phyloP scores from a whole-genome alignment of 2,329 filamentous ascomycete genomes.

The Penicillium sp. region DNA sequence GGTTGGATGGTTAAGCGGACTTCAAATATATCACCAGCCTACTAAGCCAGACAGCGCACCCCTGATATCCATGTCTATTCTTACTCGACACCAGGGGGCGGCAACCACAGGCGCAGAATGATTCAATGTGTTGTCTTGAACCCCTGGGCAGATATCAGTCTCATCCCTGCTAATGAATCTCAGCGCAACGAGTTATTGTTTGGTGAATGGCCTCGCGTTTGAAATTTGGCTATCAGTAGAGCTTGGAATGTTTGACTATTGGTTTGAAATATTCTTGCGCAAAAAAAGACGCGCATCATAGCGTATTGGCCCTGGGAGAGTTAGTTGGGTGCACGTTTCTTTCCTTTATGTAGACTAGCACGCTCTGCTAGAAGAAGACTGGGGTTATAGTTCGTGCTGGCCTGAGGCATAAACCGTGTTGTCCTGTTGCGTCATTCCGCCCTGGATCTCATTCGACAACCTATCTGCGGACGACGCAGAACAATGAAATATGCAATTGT shows the following conservation, averaged over 20 bases:
- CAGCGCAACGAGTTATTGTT: neutral
- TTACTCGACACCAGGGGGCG: neutral
- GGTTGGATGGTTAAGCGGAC: too few relatives aligned
- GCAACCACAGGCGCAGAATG: neutral
- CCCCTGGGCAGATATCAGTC: neutral
- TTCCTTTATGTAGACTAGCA: neutral
- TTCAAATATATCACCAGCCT: neutral
- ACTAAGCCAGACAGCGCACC: neutral
- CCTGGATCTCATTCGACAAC: slow-evolving; percentile 5
- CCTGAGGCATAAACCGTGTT: slow-evolving; percentile 10
- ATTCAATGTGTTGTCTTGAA: neutral
- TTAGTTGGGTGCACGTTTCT: neutral
- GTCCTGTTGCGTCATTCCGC: slow-evolving; percentile 18
- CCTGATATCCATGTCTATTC: neutral
- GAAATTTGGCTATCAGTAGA: neutral
- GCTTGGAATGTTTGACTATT: neutral
- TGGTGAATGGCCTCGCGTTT: neutral
- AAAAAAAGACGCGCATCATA: neutral
- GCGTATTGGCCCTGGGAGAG: too few relatives aligned
- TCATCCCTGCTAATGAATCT: too few relatives aligned
- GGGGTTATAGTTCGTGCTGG: neutral
- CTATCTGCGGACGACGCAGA: slow-evolving; percentile 2
- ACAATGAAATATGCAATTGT: slow-evolving; percentile 22
- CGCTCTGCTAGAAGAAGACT: neutral
- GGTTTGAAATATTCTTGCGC: too few relatives aligned